Evolutionary conservation across 331 rosid species (phyloP).

Genomic region (Pyrus hybrid): DNA sequence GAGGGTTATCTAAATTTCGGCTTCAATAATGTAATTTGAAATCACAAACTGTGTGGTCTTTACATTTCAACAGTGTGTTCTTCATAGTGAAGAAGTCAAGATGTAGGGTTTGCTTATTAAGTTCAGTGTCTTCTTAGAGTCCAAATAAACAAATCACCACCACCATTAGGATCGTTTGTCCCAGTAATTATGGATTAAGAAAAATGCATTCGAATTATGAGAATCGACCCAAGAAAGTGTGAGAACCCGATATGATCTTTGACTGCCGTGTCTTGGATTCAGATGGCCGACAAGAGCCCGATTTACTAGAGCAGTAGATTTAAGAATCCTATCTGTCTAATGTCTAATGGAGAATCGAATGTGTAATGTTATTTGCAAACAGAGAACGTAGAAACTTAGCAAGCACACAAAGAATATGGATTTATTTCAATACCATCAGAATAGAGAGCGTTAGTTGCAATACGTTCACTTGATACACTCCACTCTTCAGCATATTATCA

Average conservation of each 20-base stretch:
- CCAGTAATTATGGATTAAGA: background rate
- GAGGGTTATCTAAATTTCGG: background rate
- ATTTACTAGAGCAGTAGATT: no score
- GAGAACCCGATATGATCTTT: no score
- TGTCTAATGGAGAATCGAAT: no score
- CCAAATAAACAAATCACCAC: background rate
- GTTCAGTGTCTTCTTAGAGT: background rate
- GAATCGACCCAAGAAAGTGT: background rate
- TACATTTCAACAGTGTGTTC: background rate
- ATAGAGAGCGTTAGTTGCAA: background rate
- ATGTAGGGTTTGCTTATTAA: background rate
- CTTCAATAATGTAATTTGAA: constrained; percentile 5
- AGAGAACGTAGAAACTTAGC: no score
- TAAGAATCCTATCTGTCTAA: no score
- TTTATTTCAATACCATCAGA: background rate
- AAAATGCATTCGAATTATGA: background rate
- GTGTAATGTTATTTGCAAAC: no score
- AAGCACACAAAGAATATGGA: no score
- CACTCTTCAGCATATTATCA: background rate
- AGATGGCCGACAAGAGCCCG: no score
- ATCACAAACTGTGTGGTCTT: background rate
- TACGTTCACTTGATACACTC: background rate
- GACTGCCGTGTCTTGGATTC: no score
- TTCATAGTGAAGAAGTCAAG: background rate
- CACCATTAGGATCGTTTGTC: background rate